Percentiles rank a stretch among this genome's conserved stretches.
These are phyloP conservation scores for Pinus albicaulis DNA, from an alignment of 75 land plant genomes.

Conservation along the genomic window DNA sequence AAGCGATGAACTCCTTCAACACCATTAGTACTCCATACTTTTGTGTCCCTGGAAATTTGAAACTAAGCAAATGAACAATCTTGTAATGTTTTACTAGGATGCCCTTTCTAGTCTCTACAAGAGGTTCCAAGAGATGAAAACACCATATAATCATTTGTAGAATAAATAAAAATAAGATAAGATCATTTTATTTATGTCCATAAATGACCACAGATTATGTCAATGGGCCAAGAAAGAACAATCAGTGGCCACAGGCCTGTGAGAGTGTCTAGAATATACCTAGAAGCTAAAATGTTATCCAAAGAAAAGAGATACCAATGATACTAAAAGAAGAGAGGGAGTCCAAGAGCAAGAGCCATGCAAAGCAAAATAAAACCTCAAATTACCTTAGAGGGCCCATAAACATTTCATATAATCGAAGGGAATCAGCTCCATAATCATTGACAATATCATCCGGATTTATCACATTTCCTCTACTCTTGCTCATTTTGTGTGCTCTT, in stretches of 20 bases:
- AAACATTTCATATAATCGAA: slow-evolving; percentile 97
- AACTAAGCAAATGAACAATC: not conserved
- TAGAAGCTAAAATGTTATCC: no score
- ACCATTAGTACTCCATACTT: slow-evolving; percentile 88
- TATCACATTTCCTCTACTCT: slow-evolving; percentile 95
- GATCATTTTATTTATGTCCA: no score
- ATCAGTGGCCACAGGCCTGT: no score
- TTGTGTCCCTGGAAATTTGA: slow-evolving; percentile 64
- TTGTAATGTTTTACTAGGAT: not conserved
- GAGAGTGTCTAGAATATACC: no score
- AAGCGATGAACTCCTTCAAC: slow-evolving; percentile 98
- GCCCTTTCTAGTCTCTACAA: not conserved
- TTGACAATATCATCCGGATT: slow-evolving; percentile 95
- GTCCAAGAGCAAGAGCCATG: no score
- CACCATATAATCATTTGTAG: not conserved
- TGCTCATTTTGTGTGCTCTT: slow-evolving; percentile 93
- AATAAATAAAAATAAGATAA: no score
- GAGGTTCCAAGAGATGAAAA: not conserved
- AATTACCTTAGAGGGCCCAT: slow-evolving; percentile 93
- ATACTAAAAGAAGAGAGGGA: no score
- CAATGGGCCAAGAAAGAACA: no score
- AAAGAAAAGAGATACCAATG: no score
- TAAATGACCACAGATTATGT: no score
- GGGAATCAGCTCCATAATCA: slow-evolving; percentile 96
- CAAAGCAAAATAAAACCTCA: no score